Percentiles rank a stretch among this genome's conserved stretches.
Conservation (phyloP, 1,284 basidiomycete genomes). For the Violaceomyces palustris region DNA sequence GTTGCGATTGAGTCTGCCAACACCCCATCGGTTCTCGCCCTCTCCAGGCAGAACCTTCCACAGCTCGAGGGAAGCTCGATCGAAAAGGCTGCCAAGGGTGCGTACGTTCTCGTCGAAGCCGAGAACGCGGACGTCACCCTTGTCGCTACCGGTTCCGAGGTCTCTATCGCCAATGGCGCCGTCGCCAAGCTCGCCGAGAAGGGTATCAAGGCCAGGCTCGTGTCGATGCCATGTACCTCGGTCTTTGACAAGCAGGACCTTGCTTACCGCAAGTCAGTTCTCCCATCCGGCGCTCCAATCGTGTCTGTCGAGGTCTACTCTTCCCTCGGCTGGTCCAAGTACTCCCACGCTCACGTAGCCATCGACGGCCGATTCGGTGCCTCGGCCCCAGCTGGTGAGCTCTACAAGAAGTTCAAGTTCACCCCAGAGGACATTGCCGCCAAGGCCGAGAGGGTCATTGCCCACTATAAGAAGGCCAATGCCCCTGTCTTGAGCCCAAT, state of each 20-base stretch:
- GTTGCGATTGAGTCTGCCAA: constrained; percentile 67
- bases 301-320: constrained; percentile 78
- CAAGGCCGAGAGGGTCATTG: constrained; percentile 76
- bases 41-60: constrained; percentile 86
- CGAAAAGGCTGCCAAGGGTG: constrained; percentile 76
- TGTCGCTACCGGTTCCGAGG: constrained; percentile 83
- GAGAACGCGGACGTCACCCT: constrained; percentile 72
- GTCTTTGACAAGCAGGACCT: constrained; percentile 79
- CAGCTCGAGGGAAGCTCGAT: constrained; percentile 83
- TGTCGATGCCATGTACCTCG: constrained; percentile 82
- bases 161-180: constrained; percentile 77
- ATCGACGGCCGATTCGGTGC: constrained; percentile 59
- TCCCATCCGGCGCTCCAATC: constrained; percentile 82
- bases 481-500: constrained; percentile 72
- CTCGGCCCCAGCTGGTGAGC: constrained; percentile 80
- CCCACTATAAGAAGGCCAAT: constrained; percentile 79
- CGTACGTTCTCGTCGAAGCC: constrained; percentile 81
- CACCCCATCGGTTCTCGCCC: constrained; percentile 76
- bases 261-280: constrained; percentile 75
- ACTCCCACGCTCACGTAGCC: constrained; percentile 47
- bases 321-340: constrained; percentile 50
- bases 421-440: constrained; percentile 64
- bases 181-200: constrained; percentile 66
- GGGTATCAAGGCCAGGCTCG: constrained; percentile 70
- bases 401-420: constrained; percentile 61